Conservation (phyloP, 768 basidiomycete genomes). For the Amanita thiersii region DNA sequence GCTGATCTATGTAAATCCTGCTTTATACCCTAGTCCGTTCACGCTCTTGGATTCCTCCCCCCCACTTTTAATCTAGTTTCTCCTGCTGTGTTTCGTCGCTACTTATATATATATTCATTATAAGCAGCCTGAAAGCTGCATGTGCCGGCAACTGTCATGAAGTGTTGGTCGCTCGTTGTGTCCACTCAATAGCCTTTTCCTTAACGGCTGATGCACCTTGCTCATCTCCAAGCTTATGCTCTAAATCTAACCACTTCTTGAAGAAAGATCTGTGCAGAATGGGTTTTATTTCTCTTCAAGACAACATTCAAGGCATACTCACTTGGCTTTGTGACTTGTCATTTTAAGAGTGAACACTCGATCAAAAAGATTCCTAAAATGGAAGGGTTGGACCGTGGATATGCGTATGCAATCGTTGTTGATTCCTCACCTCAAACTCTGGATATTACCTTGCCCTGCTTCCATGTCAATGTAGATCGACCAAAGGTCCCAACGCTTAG, state of each 20-base stretch:
- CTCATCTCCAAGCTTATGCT: conserved; percentile 81
- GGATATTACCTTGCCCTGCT: conserved; percentile 69
- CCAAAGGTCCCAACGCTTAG: conserved; percentile 95
- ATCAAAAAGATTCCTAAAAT: conserved; percentile 73
- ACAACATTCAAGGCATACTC: conserved; percentile 21
- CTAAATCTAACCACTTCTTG: conserved; percentile 94
- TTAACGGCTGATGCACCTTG: conserved; percentile 78
- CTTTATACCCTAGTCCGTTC: conserved; percentile 24
- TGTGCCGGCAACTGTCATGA: conserved; percentile 27
- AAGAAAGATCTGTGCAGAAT: conserved; percentile 66
- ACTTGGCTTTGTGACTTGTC: conserved; percentile 96
- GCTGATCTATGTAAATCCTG: conserved; percentile 20
- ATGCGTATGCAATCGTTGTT: conserved; percentile 1
- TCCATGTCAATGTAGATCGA: conserved; percentile 97
- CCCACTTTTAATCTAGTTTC: conserved; percentile 22
- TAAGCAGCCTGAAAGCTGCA: conserved; percentile 20
- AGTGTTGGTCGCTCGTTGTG: conserved; percentile 45
- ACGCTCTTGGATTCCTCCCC: conserved; percentile 42
- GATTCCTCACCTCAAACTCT: conserved; percentile 55
- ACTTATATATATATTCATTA: conserved; percentile 27
- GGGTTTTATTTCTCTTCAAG: conserved; percentile 8
- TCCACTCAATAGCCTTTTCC: conserved; percentile 88
- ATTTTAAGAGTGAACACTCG: conserved; percentile 79
- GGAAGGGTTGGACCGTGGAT: conserved; percentile 3
- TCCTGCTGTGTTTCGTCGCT: conserved; percentile 18